These are phyloP conservation scores for Fusarium metavorans DNA, from an alignment of 2,329 filamentous ascomycete genomes.

Conservation along the genomic window DNA sequence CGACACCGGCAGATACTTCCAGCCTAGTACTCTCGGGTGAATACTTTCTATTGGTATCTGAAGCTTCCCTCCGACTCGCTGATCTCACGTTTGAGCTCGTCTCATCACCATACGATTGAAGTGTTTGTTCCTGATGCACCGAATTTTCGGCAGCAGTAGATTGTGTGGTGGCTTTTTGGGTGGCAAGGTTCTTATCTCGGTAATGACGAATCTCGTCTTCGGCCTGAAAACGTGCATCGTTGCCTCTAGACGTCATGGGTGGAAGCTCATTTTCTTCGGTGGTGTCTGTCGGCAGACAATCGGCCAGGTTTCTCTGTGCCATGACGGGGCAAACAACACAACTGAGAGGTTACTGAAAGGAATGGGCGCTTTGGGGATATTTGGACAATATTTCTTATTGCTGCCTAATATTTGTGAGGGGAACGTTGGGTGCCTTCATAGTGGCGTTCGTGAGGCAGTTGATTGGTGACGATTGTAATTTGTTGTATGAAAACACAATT, in stretches of 20 bases:
- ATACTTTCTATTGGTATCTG: too few species aligned
- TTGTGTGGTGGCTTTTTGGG: not conserved
- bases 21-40: too few species aligned
- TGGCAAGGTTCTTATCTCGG: not conserved
- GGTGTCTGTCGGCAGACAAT: not conserved
- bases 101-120: too few species aligned
- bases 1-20: too few species aligned
- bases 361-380: not conserved
- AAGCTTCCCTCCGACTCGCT: too few species aligned
- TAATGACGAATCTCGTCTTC: not conserved
- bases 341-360: not conserved
- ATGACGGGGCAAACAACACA: not conserved
- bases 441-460: not conserved
- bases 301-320: not conserved
- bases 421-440: not conserved
- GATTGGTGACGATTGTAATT: not conserved
- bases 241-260: not conserved
- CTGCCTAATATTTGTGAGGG: not conserved
- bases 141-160: not conserved
- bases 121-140: not conserved
- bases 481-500: not conserved
- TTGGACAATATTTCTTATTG: not conserved
- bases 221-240: not conserved
- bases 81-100: too few species aligned
- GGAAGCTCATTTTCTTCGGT: not conserved